A percentile compares a stretch with the other conserved stretches of the same genome.
These are phyloP conservation scores for Diaporthe aspalathi DNA, from an alignment of 2,329 filamentous ascomycete species.

Conservation along the genomic window DNA sequence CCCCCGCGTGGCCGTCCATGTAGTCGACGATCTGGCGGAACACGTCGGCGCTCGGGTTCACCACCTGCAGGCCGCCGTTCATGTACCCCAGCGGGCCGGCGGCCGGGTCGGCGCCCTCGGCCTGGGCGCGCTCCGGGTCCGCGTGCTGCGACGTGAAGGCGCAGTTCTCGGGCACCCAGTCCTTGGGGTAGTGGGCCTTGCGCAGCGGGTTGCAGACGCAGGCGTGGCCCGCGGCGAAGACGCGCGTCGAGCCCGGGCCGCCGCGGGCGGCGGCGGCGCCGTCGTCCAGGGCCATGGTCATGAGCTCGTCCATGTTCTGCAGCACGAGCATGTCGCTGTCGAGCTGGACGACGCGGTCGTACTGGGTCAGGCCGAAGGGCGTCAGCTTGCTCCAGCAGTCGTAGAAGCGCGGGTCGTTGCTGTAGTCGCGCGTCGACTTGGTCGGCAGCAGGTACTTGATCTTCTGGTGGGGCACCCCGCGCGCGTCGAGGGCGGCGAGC, in stretches of 20 bases:
- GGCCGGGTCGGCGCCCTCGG: slow-evolving; percentile 55
- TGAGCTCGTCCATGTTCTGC: slow-evolving; percentile 91
- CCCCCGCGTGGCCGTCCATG: slow-evolving; percentile 59
- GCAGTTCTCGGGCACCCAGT: slow-evolving; percentile 72
- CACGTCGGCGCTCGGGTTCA: slow-evolving; percentile 61
- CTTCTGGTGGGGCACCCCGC: slow-evolving; percentile 75
- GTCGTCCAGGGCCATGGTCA: slow-evolving; percentile 75
- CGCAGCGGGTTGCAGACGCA: slow-evolving; percentile 87
- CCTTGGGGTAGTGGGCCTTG: slow-evolving; percentile 80
- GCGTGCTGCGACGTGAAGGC: slow-evolving; percentile 67
- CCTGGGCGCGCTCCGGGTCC: slow-evolving; percentile 60
- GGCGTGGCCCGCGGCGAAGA: slow-evolving; percentile 87
- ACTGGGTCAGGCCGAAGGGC: slow-evolving; percentile 81
- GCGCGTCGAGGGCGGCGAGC: slow-evolving; percentile 74
- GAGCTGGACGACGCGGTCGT: slow-evolving; percentile 82
- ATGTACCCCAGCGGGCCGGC: slow-evolving; percentile 62
- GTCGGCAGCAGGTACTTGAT: slow-evolving; percentile 80
- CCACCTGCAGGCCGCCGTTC: slow-evolving; percentile 68
- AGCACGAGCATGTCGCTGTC: slow-evolving; percentile 90
- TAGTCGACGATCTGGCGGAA: slow-evolving; percentile 63
- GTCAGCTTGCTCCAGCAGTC: slow-evolving; percentile 92
- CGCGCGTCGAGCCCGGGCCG: slow-evolving; percentile 62
- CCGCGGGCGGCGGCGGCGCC: slow-evolving; percentile 39
- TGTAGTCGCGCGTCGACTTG: slow-evolving; percentile 71
- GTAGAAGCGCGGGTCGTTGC: slow-evolving; percentile 84